Percentiles rank a stretch among this genome's conserved stretches.
phyloP scores from a whole-genome alignment of 371 early-diverging fungal species.

The Mucor saturninus region DNA sequence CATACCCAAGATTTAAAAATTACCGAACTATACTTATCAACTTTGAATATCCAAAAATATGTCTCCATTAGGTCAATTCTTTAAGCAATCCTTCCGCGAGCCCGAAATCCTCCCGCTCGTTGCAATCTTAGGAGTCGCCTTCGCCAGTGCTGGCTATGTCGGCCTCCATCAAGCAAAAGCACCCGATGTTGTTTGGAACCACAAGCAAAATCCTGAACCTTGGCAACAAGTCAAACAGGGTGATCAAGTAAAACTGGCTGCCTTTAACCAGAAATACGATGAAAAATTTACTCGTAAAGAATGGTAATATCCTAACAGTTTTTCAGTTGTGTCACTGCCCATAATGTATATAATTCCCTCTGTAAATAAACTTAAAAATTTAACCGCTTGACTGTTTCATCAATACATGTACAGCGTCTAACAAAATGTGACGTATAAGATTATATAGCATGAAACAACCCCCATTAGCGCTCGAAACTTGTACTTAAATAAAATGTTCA shows the following conservation, averaged over 20 bases:
- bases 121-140: conserved; percentile 33
- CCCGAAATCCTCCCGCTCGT: conserved; percentile 47
- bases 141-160: conserved; percentile 36
- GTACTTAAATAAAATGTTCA: no score
- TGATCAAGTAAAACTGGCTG: conserved; percentile 46
- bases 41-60: conserved; percentile 9
- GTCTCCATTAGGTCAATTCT: conserved; percentile 26
- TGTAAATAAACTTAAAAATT: no score
- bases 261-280: conserved; percentile 42
- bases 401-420: no score
- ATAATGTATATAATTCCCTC: not conserved
- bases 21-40: not conserved
- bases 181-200: conserved; percentile 49
- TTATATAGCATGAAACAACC: no score
- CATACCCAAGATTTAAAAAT: no score
- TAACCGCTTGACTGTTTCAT: no score
- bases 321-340: not conserved
- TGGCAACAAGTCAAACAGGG: conserved; percentile 37
- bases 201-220: conserved; percentile 27
- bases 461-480: no score
- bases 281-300: conserved; percentile 32
- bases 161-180: conserved; percentile 32
- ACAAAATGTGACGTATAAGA: no score
- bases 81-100: conserved; percentile 29
- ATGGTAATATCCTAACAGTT: conserved; percentile 10